Base-by-base conservation (phyloP, 2,329 filamentous ascomycete species). In the Colletotrichum aenigma region DNA sequence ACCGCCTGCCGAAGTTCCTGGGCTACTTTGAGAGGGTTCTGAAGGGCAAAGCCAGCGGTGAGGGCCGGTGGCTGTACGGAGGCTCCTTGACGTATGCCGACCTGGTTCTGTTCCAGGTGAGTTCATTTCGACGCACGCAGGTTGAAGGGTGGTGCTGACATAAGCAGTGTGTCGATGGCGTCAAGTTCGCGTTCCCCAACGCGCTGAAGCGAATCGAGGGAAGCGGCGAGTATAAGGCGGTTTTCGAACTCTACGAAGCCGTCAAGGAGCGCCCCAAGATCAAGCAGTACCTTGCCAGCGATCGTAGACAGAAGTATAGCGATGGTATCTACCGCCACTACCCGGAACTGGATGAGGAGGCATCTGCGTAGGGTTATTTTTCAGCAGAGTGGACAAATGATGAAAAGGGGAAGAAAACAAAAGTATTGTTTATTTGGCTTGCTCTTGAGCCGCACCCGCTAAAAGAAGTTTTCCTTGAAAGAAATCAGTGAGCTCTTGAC, bases 251-350 rank as follows among this genome's bases (percentile, higher is more conserved):
- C 43, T 92, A 94, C 79, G 87, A 91, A 1, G 89, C 89, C 3
- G 89, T 96, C 18, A 91, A 91, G 84, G 87, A 89, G 71, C 86
- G 92, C 43, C 91, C 91, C 21, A 91, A 88, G 55, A 89, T 96
- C 79, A 93, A 92, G 84, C 89, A 87, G 58, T 96, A 96, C 81
- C 83, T 96, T 67, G 88, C 84, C 24, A 96, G 94, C 82, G 88
- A 91, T 4, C 89, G 92, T 77, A 87, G 94, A 55, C 81, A 89
- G 80, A 83, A 88, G 67, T 96, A 95, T 81, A 85, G 87, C 0
- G 84, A 88, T 76, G 94, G 94, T 2, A 89, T 96, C 58, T 96
- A 92, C 81, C 88, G 94, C 43, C 86, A 94, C 79, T 96, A 96
- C 80, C 89, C 91, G 4, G 94, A 96, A 85, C 83, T 96, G 66